Base-by-base conservation (phyloP, 768 basidiomycete genomes). In the Podaxis sp. region DNA sequence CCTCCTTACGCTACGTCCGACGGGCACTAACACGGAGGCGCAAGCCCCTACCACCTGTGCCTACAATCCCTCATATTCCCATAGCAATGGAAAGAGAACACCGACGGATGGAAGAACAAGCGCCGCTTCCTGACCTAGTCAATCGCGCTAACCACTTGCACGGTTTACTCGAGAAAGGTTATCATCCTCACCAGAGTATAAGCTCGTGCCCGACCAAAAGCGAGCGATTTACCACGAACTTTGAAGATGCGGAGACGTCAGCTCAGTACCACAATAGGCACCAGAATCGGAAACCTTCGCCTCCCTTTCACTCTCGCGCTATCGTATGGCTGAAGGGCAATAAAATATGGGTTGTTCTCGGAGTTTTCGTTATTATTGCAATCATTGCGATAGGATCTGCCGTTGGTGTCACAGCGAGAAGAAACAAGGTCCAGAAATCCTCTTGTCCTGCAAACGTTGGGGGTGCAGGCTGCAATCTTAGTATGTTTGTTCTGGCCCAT, bases 31-130 rank as follows among this genome's bases (percentile, higher is more conserved):
- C 70, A 35, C 78, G 82, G 80, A 73, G 76, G 60, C 79, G 70
- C 61, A 86, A 87, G 67, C 84, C 85, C 3, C 71, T 88, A 14
- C 86, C 87, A 5, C 85, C 84, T 1, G 76, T 88, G 25, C 87
- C 86, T 14, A 72, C 71, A 18, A 76, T 83, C 13, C 79, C 83
- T 2, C 70, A 79, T 50, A 77, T 79, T 18, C 70, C 82, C 6
- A 65, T 83, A 36, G 69, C 75, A 1, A 68, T 68, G 11, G 81
- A 82, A 61, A 70, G 68, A 56, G 77, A 76, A 38, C 72, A 78
- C 63, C 74, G 74, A 48, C 76, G 73, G 59, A 71, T 68, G 48
- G 86, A 87, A 50, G 77, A 80, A 40, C 67, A 72, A 50, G 71
- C 79, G 5, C 77, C 82, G 38, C 74, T 86, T n/a, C 82, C 82